Evolutionary conservation across 2,329 filamentous ascomycete genomes (phyloP).

Genomic region (Fusarium sp.): DNA sequence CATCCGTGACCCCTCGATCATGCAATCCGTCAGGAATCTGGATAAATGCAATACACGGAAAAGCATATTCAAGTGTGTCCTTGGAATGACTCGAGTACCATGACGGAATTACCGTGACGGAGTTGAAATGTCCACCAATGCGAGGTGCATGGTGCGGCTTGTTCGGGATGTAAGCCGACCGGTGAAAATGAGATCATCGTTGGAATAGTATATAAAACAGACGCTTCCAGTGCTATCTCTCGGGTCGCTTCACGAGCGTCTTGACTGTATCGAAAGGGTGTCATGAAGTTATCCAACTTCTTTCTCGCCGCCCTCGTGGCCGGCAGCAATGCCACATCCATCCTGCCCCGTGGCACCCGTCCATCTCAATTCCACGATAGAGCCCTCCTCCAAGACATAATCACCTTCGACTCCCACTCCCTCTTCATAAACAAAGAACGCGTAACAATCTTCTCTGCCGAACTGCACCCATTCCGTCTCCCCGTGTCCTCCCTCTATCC

Average conservation of each 20-base stretch:
- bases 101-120: conserved; percentile 12
- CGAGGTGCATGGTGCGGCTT: conserved; percentile 9
- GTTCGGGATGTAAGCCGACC: conserved; percentile 22
- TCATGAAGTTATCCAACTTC: conserved; percentile 31
- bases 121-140: conserved; percentile 34
- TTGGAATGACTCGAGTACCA: not conserved
- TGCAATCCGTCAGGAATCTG: conserved; percentile 15
- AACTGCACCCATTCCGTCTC: conserved; percentile 74
- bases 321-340: conserved; percentile 19
- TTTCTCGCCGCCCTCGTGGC: conserved; percentile 10
- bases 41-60: conserved; percentile 26
- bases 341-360: conserved; percentile 28
- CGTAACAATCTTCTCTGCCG: conserved; percentile 77
- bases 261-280: too few relatives aligned
- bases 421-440: conserved; percentile 76
- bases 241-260: too few relatives aligned
- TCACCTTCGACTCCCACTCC: conserved; percentile 79
- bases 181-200: not conserved
- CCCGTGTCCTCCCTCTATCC: conserved; percentile 64
- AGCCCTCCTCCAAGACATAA: conserved; percentile 51
- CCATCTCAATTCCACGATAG: conserved; percentile 41
- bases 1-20: conserved; percentile 8
- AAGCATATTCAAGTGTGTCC: accelerated
- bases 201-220: conserved; percentile 8
- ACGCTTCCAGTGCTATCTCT: too few relatives aligned